Evolutionary conservation across 2,329 filamentous ascomycete genomes (phyloP).

Genomic region (Mycosphaerella arachidis): DNA sequence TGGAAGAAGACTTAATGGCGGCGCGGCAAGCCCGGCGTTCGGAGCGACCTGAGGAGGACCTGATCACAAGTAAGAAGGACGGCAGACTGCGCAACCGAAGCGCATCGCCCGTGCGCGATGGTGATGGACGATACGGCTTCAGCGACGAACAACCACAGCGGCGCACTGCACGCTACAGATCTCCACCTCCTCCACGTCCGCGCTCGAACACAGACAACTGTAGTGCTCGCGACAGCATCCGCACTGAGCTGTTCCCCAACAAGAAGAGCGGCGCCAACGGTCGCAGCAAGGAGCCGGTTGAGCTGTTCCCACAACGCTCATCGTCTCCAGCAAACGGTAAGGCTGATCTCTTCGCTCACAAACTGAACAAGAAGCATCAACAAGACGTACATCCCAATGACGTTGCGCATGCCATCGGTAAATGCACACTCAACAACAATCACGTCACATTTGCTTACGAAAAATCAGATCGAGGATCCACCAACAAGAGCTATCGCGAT

Average conservation of each 20-base stretch:
- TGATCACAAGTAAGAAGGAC: constrained; percentile 30
- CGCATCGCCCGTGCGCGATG: constrained; percentile 52
- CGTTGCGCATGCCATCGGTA: constrained; percentile 23
- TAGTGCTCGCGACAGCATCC: constrained; percentile 22
- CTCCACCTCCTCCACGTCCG: constrained; percentile 34
- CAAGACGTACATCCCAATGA: constrained; percentile 33
- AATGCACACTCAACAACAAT: constrained; percentile 24
- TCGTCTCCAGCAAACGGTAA: constrained; percentile 11
- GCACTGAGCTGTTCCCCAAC: constrained; percentile 40
- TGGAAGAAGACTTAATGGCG: constrained; percentile 15
- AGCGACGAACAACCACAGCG: constrained; percentile 46
- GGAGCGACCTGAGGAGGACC: constrained; percentile 26
- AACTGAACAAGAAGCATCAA: constrained; percentile 41
- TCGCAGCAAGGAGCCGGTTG: constrained; percentile 9
- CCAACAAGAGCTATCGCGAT: neutral
- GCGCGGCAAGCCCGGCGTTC: constrained; percentile 9
- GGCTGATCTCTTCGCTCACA: constrained; percentile 37
- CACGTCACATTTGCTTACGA: constrained; percentile 17
- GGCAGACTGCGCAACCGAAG: constrained; percentile 55
- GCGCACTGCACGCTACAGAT: constrained; percentile 41
- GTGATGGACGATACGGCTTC: constrained; percentile 47
- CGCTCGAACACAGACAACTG: constrained; percentile 22
- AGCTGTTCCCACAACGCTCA: constrained; percentile 27
- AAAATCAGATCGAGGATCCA: constrained; percentile 12
- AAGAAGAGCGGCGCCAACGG: constrained; percentile 19